Base-by-base conservation (phyloP, 2,329 filamentous ascomycete genomes). In the Chaetothyriales sp. region DNA sequence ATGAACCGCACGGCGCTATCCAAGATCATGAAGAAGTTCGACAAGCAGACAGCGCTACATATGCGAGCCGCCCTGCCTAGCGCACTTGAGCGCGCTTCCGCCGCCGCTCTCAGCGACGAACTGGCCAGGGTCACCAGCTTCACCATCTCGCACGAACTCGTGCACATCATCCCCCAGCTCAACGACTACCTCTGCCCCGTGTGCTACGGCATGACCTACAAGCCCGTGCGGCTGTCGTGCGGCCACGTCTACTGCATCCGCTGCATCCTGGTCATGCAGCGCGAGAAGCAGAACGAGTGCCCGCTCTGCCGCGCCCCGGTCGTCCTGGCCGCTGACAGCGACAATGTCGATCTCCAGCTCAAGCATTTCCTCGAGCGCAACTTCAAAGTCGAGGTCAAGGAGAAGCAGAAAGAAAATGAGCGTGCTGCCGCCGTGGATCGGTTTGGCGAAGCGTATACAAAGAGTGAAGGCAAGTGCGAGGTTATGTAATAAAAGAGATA, bases 11-110 rank as follows among this genome's bases (percentile, higher is more conserved):
- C 77, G 28, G 88, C 88, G 1, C 80, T 92, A 61, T 73, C 72
- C 33, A 94, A 94, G 66, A 94, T 94, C 49, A 69, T 94, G 50
- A 94, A 94, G 66, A 94, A 90, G 69, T 94, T 94, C 64, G 86
- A 92, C 68, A 94, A 94, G 67, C 79, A 81, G 53, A 94, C 88
- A 1, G 80, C 83, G 0, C 72, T 94, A 18, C 81, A 83, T 22
- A 81, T 83, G 1, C 80, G 80, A 43, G 71, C 77, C 37, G 51
- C 54, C 4, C 49, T 60, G 19, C 54, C 51, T 22, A 51, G 46
- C 20, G 51, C 55, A 9, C 51, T 56, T 13, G 55, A 54, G 20
- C 51, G 51, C 13, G 53, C 52, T 13, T 53, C 54, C 22, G 52
- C 56, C 28, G 74, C 86, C 49, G 33, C 33, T 2, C 70, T 75